Conservation (phyloP, 2,329 filamentous ascomycete genomes). For the Aspergillus texensis region DNA sequence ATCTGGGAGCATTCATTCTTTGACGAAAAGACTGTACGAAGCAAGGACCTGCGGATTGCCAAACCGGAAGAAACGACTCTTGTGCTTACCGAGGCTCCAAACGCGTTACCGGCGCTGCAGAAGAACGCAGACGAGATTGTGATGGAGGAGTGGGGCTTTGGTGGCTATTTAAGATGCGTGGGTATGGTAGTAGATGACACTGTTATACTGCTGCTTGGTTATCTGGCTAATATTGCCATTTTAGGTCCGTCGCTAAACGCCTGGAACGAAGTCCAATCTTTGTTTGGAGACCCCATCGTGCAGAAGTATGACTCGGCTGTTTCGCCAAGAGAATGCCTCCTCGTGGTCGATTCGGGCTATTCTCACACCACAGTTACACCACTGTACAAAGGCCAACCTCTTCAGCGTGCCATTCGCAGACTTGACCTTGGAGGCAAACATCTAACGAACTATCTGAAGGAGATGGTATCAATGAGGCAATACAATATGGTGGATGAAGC, state of each 20-base stretch:
- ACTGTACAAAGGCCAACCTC: conserved; percentile 74
- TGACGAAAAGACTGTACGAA: conserved; percentile 65
- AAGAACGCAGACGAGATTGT: conserved; percentile 93
- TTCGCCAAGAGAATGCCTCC: conserved; percentile 73
- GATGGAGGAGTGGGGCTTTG: conserved; percentile 96
- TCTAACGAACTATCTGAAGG: conserved; percentile 88
- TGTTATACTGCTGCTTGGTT: neutral
- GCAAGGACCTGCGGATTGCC: conserved; percentile 39
- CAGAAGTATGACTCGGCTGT: conserved; percentile 46
- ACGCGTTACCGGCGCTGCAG: conserved; percentile 77
- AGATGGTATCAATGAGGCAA: conserved; percentile 84
- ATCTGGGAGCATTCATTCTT: conserved; percentile 94
- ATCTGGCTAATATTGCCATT: neutral
- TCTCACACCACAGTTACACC: conserved; percentile 92
- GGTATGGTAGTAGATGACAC: conserved; percentile 52
- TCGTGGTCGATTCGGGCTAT: conserved; percentile 89
- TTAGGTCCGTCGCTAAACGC: conserved; percentile 75
- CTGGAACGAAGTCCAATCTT: conserved; percentile 73
- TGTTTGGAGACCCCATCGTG: conserved; percentile 63
- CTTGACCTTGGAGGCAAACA: conserved; percentile 92
- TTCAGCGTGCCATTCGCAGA: conserved; percentile 79
- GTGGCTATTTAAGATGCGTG: conserved; percentile 76
- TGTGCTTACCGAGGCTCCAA: conserved; percentile 82
- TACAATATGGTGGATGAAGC: conserved; percentile 96
- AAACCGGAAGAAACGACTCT: conserved; percentile 82